Conservation (phyloP, 2,329 filamentous ascomycete genomes). For the Phyllosticta citriasiana region DNA sequence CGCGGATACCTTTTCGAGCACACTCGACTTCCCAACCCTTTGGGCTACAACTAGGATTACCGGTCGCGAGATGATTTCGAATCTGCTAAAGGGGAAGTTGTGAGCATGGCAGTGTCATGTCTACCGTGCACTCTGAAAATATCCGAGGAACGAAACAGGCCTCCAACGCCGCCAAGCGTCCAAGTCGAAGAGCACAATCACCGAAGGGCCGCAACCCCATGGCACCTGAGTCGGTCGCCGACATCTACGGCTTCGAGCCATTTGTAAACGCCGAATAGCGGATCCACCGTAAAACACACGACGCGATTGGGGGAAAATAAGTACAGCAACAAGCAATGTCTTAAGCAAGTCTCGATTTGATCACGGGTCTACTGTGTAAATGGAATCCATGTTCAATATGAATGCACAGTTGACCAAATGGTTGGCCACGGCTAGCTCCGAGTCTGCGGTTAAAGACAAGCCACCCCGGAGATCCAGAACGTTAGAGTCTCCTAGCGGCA, state of each 20-base stretch:
- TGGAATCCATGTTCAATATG: neutral
- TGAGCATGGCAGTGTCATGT: constrained; percentile 26
- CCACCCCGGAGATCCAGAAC: neutral
- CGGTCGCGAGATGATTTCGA: constrained; percentile 63
- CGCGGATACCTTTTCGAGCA: constrained; percentile 70
- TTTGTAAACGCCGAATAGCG: neutral
- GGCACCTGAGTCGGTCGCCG: neutral
- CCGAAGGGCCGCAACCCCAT: neutral
- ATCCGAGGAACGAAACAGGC: neutral
- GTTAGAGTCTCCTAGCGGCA: neutral
- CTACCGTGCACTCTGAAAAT: neutral
- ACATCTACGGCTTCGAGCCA: neutral
- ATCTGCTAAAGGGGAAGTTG: constrained; percentile 62
- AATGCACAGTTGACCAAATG: neutral
- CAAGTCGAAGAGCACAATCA: neutral
- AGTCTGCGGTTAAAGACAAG: neutral
- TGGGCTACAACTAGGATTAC: constrained; percentile 71
- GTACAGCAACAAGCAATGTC: neutral
- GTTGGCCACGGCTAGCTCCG: neutral
- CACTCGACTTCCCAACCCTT: constrained; percentile 74
- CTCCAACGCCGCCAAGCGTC: neutral
- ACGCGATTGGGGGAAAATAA: neutral
- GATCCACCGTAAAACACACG: neutral
- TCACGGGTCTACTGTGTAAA: neutral
- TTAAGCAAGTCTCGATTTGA: neutral